Base-by-base conservation (phyloP, 805 yeast species). In the Tetrapisispora nanseiensis region DNA sequence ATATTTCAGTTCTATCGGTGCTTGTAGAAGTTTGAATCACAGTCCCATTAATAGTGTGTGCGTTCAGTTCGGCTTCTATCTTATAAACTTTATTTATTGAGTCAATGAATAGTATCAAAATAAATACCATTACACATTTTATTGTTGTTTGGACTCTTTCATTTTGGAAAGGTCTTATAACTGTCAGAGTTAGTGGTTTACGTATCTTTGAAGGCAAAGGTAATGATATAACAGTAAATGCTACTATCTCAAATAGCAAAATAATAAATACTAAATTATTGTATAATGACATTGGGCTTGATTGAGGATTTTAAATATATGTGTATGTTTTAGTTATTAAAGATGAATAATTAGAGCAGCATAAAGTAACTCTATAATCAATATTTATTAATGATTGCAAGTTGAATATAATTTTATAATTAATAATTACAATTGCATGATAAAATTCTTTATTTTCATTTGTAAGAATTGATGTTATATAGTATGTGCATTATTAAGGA, bases 201-300 rank as follows among this genome's bases (percentile, higher is more conserved):
- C 96, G 79, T 46, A 80, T 58, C 44, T 65, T 70, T 26, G 87
- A 71, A 19, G 98, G 97, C 47, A 86, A 68, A 20, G 98, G 98
- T 39, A 89, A 63, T 8, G 95, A 86, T 50, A 92, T 74, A 29
- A 85, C 56, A 40, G 86, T 72, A 69, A 90, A 92, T 37, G 84
- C 66, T 13, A 65, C 75, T 80, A 90, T 78, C 66, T 92, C 99
- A 15, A 73, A 45, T 40, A 83, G 74, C 48, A 92, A 72, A 31
- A 92, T 68, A n/a, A 75, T 77, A 52, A 89, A 90, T 6, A 89
- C 84, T 57, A 63, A 42, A 5, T 52, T 27, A n/a, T 42, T 31
- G 18, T 42, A 42, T 19, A 42, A 33, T 6, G 45, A 42, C 45
- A 42, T 42, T 33, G 9, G 22, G n/a, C n/a, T n/a, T n/a, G n/a